A percentile compares a stretch with the other conserved stretches of the same genome.
Evolutionary conservation across 1,139 yeast species (phyloP).

Genomic region (Suhomyces maxii): DNA sequence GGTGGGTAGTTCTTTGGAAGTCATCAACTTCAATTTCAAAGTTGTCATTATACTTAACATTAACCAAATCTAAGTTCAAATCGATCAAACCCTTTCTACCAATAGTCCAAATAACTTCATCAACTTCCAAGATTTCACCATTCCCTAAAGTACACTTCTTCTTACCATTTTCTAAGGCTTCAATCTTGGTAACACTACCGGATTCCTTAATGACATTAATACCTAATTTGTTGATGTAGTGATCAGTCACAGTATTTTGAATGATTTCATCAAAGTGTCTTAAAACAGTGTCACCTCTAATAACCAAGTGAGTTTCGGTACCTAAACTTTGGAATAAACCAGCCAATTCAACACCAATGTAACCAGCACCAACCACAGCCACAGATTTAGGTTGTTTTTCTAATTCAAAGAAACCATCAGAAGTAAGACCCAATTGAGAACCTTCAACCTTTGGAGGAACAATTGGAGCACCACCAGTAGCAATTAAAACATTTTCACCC

Average conservation of each 20-base stretch:
- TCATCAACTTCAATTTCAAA: slow-evolving; percentile 77
- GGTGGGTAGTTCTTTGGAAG: slow-evolving; percentile 76
- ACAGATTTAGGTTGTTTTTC: slow-evolving; percentile 84
- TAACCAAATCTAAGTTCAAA: slow-evolving; percentile 74
- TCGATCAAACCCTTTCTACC: slow-evolving; percentile 82
- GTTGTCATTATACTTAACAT: slow-evolving; percentile 59
- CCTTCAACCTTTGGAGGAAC: slow-evolving; percentile 75
- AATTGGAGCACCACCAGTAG: slow-evolving; percentile 89
- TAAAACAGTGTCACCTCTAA: slow-evolving; percentile 87
- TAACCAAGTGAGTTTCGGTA: slow-evolving; percentile 80
- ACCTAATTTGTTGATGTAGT: slow-evolving; percentile 74
- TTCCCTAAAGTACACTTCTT: slow-evolving; percentile 59
- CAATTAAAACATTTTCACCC: slow-evolving; percentile 82
- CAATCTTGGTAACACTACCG: slow-evolving; percentile 58
- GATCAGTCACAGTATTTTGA: slow-evolving; percentile 74
- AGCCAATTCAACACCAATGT: slow-evolving; percentile 92
- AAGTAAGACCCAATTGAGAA: slow-evolving; percentile 77
- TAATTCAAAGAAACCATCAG: slow-evolving; percentile 88
- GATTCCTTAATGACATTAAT: slow-evolving; percentile 72
- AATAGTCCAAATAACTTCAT: slow-evolving; percentile 85
- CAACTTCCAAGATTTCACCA: slow-evolving; percentile 65
- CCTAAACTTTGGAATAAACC: slow-evolving; percentile 92
- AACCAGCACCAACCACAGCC: slow-evolving; percentile 97
- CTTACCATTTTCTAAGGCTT: slow-evolving; percentile 58
- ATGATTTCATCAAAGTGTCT: slow-evolving; percentile 84